Base-by-base conservation (phyloP, 78 protist genomes). In the Polysphondylium violaceum region DNA sequence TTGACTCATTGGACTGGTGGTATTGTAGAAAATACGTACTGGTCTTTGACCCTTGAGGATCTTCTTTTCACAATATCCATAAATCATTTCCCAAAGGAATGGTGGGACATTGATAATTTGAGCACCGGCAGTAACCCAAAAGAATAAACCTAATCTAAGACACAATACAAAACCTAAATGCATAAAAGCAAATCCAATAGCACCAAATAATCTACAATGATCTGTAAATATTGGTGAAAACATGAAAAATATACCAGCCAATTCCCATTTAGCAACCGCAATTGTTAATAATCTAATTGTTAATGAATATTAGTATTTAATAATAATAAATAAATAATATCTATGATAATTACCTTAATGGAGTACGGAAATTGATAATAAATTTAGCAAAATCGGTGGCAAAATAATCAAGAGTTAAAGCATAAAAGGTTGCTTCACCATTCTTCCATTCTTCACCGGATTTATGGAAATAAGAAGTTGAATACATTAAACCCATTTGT, bases 371-470 rank as follows among this genome's bases (percentile, higher is more conserved):
- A 16, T 47, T 3, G 23, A 81, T 27, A 35, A 81, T 11, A 14
- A 44, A 56, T 51, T n/a, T 47, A 16, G 89, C 89, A 55, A 81
- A 56, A 41, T 65, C 74, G 19, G 89, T 81, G 35, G 50, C 63
- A 31, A 81, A 81, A 59, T 67, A 81, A 27, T 65, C 77, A 2
- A 81, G 14, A 3, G 78, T 36, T 17, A 81, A 55, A 9, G 89
- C 89, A 33, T 81, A 81, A 38, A 67, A 81, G 27, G 89, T 68
- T 3, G 89, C 89, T 55, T 81, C 89, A 56, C 89, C 89, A 68
- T 81, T 81, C 9, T 31, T 12, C 89, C 89, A 81, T 41, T 81
- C 89, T 50, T 36, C 77, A 29, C 89, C 89, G 55, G 68, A 31
- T 36, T 81, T 81, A 43, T 81, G 89, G 56, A 81, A 81, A 31